Base-by-base conservation (phyloP, 495 filamentous ascomycete species). In the Lentithecium fluviatile region DNA sequence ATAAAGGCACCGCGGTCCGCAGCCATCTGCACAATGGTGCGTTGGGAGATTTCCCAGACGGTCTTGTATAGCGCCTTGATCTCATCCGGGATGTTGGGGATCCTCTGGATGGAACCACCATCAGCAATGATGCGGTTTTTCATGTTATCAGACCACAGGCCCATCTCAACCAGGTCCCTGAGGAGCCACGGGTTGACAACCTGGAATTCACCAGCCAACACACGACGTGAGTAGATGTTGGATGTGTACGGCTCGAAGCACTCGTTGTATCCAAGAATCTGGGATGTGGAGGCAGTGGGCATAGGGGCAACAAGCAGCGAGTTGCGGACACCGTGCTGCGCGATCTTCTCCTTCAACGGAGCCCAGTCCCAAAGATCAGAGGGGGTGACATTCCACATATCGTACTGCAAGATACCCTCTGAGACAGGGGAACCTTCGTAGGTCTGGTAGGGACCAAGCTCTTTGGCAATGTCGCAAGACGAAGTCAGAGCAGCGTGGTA, bases 201-300 rank as follows among this genome's bases (percentile, higher is more conserved):
- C 77, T 98, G 94, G 85, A 98, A 98, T 73, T 98, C 94, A 70
- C 94, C 94, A 58, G 94, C 94, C 60, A 98, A 80, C 42, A 98
- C 94, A 82, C 94, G 94, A 59, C 94, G 94, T 43, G 91, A 95
- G 81, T 98, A 98, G 75, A 98, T 97, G 81, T 98, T 98, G 59
- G 91, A 96, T 6, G 94, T 98, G 77, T 98, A 98, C 15, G 94
- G 94, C 82, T 98, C 94, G 75, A 98, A 98, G 82, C 94, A 98
- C 75, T 98, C 94, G 72, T 98, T 98, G 84, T 95, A 91, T 65
- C 94, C 94, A 52, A 97, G 79, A 71, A 98, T 98, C 78, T 97
- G 94, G 64, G 88, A 93, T 36, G 94, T 98, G 60, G 86, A 90
- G 48, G 94, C 94, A 56, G 94, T 98, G 13, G 94, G 94, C 94